Conservation (phyloP, 2,329 filamentous ascomycete species). For the Trichoderma semiorbis region DNA sequence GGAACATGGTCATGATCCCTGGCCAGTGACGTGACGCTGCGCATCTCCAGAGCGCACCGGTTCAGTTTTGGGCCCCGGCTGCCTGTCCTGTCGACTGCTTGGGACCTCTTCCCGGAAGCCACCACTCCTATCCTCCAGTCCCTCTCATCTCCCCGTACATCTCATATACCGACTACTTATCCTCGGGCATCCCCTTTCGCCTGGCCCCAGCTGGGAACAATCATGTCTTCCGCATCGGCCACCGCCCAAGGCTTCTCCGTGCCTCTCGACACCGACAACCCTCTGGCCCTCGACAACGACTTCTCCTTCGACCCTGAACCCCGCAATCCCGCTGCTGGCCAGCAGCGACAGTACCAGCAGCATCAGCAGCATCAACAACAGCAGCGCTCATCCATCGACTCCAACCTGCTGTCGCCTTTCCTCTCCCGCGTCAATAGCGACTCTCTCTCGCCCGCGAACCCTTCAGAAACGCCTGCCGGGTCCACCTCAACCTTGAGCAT, state of each 20-base stretch:
- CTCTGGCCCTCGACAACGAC: constrained; percentile 32
- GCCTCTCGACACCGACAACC: constrained; percentile 33
- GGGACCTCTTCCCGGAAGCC: neutral
- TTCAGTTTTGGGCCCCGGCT: constrained; percentile 10
- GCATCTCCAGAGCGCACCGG: constrained; percentile 22
- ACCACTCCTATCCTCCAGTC: neutral
- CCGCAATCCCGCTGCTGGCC: constrained; percentile 28
- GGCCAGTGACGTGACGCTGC: constrained; percentile 29
- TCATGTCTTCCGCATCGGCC: constrained; percentile 45
- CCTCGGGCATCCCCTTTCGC: constrained; percentile 21
- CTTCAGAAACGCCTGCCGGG: constrained; percentile 47
- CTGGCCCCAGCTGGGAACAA: constrained; percentile 22
- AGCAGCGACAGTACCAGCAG: neutral
- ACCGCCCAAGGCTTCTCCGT: constrained; percentile 40
- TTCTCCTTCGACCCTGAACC: constrained; percentile 32
- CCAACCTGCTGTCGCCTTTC: constrained; percentile 42
- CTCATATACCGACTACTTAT: constrained; percentile 17
- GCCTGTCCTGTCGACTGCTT: constrained; percentile 10
- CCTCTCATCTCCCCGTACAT: neutral
- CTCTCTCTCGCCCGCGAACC: constrained; percentile 31
- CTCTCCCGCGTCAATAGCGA: constrained; percentile 39
- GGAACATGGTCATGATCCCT: constrained; percentile 35
- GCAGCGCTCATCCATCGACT: constrained; percentile 32
- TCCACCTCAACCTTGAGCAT: constrained; percentile 46
- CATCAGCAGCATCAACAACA: constrained; percentile 17